Conservation (phyloP, 1,284 basidiomycete genomes). For the Leccinum angustisporum region DNA sequence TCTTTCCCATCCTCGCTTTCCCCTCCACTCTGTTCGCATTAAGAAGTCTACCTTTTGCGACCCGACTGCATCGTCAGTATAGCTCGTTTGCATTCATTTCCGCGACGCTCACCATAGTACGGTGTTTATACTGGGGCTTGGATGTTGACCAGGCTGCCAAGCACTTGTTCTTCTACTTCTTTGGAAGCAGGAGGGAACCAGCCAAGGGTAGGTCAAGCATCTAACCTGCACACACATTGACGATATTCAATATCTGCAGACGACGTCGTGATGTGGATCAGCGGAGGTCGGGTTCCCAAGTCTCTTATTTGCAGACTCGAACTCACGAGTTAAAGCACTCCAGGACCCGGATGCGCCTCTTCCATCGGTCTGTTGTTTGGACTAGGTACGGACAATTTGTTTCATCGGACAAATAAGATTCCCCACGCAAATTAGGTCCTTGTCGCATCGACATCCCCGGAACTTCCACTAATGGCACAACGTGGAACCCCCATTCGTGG, state of each 20-base stretch:
- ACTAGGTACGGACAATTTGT: conserved; percentile 43
- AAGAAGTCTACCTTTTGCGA: conserved; percentile 62
- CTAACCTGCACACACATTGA: background rate
- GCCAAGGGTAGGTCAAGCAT: conserved; percentile 40
- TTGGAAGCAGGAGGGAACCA: conserved; percentile 72
- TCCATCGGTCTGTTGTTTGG: conserved; percentile 68
- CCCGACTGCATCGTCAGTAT: conserved; percentile 58
- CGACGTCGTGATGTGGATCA: conserved; percentile 73
- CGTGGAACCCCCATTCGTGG: conserved; percentile 68
- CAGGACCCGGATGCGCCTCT: conserved; percentile 66
- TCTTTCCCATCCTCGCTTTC: conserved; percentile 48
- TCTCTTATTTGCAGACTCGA: conserved; percentile 20
- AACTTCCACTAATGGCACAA: conserved; percentile 47
- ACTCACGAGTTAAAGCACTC: background rate
- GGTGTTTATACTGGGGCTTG: conserved; percentile 63
- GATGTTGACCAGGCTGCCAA: conserved; percentile 58
- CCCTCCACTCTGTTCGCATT: conserved; percentile 54
- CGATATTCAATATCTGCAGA: conserved; percentile 35
- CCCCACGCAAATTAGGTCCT: conserved; percentile 43
- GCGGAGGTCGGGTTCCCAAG: conserved; percentile 47
- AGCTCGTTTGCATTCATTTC: conserved; percentile 1
- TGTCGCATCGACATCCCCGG: conserved; percentile 55
- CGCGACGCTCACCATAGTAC: conserved; percentile 1
- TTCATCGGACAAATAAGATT: conserved; percentile 1
- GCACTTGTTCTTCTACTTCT: conserved; percentile 84